Evolutionary conservation across 2,329 filamentous ascomycete species (phyloP).

Genomic region (Colletotrichum sp.): DNA sequence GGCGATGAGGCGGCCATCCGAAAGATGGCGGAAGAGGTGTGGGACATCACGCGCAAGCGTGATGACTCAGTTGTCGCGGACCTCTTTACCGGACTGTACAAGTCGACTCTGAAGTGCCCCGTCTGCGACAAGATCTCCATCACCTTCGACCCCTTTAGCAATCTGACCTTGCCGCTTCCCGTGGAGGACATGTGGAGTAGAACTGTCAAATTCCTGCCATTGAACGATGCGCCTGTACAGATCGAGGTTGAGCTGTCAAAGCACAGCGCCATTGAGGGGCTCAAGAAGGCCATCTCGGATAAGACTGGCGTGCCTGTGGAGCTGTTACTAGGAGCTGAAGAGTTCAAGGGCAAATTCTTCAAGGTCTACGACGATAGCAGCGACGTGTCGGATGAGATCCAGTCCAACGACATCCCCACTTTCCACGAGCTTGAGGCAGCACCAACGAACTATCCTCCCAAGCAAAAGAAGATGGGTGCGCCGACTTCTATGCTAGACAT

Average conservation of each 20-base stretch:
- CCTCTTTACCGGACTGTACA: slow-evolving; percentile 97
- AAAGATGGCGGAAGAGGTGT: slow-evolving; percentile 85
- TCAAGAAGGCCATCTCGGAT: slow-evolving; percentile 75
- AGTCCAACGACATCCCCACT: slow-evolving; percentile 67
- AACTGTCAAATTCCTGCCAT: slow-evolving; percentile 77
- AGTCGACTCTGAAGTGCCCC: slow-evolving; percentile 94
- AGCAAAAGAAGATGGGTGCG: slow-evolving; percentile 42
- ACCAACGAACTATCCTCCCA: slow-evolving; percentile 78
- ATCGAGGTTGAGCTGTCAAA: slow-evolving; percentile 84
- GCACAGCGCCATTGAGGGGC: slow-evolving; percentile 68
- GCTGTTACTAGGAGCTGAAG: slow-evolving; percentile 79
- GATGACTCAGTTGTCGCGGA: slow-evolving; percentile 97
- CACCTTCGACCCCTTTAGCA: slow-evolving; percentile 97
- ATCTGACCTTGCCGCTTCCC: slow-evolving; percentile 88
- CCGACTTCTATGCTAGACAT: slow-evolving; percentile 57
- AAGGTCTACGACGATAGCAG: slow-evolving; percentile 77
- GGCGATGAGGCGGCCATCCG: slow-evolving; percentile 80
- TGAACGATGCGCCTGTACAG: slow-evolving; percentile 72
- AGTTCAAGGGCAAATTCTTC: slow-evolving; percentile 85
- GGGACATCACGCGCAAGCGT: slow-evolving; percentile 88
- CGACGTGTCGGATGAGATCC: slow-evolving; percentile 76
- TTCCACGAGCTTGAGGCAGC: slow-evolving; percentile 78
- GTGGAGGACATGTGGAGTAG: slow-evolving; percentile 83
- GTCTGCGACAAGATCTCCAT: slow-evolving; percentile 95
- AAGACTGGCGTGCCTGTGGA: slow-evolving; percentile 69